Percentiles rank a stretch among this genome's conserved stretches.
Conservation (phyloP, 148 eudicot genomes). For the Vaccinium myrtillus region DNA sequence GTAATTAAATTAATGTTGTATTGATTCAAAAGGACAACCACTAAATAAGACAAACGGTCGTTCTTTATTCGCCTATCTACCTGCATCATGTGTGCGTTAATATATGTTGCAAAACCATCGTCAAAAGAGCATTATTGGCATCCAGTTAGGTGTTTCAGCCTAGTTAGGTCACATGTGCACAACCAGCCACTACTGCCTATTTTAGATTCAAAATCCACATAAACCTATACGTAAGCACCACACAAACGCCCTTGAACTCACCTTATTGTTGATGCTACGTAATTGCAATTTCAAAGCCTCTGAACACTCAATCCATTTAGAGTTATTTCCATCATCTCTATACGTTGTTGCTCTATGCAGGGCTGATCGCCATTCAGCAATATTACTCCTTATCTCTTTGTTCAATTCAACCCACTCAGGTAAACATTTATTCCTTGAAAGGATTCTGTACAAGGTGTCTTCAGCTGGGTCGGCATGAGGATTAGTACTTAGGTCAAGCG, state of each 20-base stretch:
- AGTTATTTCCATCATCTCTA: slow-evolving; percentile 36
- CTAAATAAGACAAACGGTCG: background rate
- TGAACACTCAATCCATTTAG: slow-evolving; percentile 62
- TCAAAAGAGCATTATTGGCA: background rate
- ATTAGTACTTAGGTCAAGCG: slow-evolving; percentile 58
- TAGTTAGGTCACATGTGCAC: background rate
- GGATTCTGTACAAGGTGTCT: slow-evolving; percentile 78
- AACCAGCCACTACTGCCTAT: background rate
- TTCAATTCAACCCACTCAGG: slow-evolving; percentile 95
- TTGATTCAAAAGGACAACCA: background rate
- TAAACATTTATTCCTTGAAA: slow-evolving; percentile 75
- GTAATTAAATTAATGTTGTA: background rate
- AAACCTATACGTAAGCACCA: background rate
- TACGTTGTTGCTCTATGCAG: slow-evolving; percentile 52
- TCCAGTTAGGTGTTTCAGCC: background rate
- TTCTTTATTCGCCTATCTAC: background rate
- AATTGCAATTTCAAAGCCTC: slow-evolving; percentile 55
- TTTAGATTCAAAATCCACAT: background rate
- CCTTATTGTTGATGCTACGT: slow-evolving; percentile 69
- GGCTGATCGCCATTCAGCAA: slow-evolving; percentile 62
- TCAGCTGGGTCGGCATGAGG: slow-evolving; percentile 94
- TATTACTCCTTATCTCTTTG: slow-evolving; percentile 58
- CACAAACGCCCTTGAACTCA: slow-evolving; percentile 15
- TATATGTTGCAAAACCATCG: background rate
- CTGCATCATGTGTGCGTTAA: background rate